Percentiles rank a stretch among this genome's conserved stretches.
These are phyloP conservation scores for Xylaria palmicola DNA, from an alignment of 495 filamentous ascomycete genomes.

Conservation along the genomic window DNA sequence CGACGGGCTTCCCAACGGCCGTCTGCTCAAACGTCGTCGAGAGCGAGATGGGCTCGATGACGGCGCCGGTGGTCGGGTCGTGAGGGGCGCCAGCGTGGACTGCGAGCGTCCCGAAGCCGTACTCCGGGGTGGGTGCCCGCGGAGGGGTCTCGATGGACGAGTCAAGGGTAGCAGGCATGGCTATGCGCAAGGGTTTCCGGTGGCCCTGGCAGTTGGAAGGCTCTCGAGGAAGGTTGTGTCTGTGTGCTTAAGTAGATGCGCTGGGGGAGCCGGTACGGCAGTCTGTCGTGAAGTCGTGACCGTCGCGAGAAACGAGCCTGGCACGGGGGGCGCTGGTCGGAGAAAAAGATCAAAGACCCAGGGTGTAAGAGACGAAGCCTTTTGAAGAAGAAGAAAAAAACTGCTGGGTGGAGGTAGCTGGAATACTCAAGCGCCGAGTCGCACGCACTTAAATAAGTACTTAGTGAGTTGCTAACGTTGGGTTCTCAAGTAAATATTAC, in stretches of 20 bases:
- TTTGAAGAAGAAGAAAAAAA: background rate
- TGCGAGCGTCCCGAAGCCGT: slow-evolving; percentile 85
- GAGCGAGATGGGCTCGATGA: slow-evolving; percentile 93
- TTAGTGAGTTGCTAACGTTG: background rate
- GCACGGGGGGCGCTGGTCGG: background rate
- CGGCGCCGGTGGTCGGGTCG: slow-evolving; percentile 88
- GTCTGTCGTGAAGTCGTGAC: background rate
- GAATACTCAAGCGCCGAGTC: background rate
- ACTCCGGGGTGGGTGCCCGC: slow-evolving; percentile 38
- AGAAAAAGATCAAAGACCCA: background rate
- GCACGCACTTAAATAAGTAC: background rate
- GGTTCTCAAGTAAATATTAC: slow-evolving; percentile 12
- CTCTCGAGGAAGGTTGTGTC: background rate
- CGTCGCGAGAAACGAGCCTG: background rate
- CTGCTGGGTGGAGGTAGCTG: background rate
- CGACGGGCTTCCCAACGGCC: slow-evolving; percentile 79
- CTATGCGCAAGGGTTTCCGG: background rate
- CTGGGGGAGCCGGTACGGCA: background rate
- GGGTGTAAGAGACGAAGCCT: background rate
- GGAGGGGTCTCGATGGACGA: slow-evolving; percentile 44
- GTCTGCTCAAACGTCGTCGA: slow-evolving; percentile 92
- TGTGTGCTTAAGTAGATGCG: background rate
- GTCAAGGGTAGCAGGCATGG: slow-evolving; percentile 42
- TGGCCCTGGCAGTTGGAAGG: background rate
- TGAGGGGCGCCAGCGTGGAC: slow-evolving; percentile 91